Base-by-base conservation (phyloP, 495 filamentous ascomycete genomes). In the Penicillium odoratum region DNA sequence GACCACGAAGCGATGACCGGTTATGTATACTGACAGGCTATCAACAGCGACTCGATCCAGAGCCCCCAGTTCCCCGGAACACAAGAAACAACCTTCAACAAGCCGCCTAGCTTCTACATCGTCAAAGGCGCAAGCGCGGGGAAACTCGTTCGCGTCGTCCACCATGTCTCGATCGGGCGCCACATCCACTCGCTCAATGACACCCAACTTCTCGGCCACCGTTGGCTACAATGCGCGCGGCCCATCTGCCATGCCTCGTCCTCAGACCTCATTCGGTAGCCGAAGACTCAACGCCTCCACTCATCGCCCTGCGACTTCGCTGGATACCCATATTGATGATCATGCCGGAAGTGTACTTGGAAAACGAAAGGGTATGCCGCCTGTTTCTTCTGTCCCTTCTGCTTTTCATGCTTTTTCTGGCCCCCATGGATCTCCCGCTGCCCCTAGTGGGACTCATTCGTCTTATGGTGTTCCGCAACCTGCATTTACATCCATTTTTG, bases 301-400 rank as follows among this genome's bases (percentile, higher is more conserved):
- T 16, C 60, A 76, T 21, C 80, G 88, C 55, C 83, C 88, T 8
- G 80, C 82, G 2, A 88, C 83, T 11, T 78, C 85, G 15, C 78
- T 87, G 69, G 84, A 84, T 51, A 79, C 77, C 59, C 80, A 84
- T 57, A 63, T 69, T 21, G 78, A 76, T 68, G 77, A 75, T 69
- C 57, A 73, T 42, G 58, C 74, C 61, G 64, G 58, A 38, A 73
- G 74, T 59, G 69, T 76, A 5, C 62, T 78, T 40, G 78, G 80
- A 60, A 83, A 86, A 74, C 72, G 81, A 69, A 89, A 91, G 81
- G 90, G 90, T 93, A 92, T 68, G 84, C 75, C 34, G 57, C 43
- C 45, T 54, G 64, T 58, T 67, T 63, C 68, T 62, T 65, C 64
- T 63, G 70, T 61, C 64, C 31, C 26, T 7, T 31, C 38, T 38